Evolutionary conservation across 179 eudicot genomes (phyloP).

Genomic region (Kewa caespitosa): DNA sequence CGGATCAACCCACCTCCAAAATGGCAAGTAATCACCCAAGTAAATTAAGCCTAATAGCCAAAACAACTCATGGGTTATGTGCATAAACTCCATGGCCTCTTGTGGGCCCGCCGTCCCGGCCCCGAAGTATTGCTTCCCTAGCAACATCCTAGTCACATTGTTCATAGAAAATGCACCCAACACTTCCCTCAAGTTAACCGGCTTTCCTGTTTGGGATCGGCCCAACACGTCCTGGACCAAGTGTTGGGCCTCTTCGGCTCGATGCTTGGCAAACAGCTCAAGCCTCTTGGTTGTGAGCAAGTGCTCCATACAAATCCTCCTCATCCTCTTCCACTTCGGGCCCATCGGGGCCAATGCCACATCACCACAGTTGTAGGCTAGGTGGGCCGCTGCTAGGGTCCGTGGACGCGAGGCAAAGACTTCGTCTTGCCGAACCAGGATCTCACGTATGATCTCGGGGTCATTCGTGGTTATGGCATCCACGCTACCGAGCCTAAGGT

Average conservation of each 20-base stretch:
- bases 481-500: conserved; percentile 71
- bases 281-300: conserved; percentile 77
- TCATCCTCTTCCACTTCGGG: conserved; percentile 91
- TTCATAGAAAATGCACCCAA: conserved; percentile 94
- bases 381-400: conserved; percentile 75
- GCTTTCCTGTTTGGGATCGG: conserved; percentile 35
- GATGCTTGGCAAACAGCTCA: conserved; percentile 58
- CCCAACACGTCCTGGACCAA: conserved; percentile 64
- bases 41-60: conserved; percentile 86
- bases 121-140: conserved; percentile 93
- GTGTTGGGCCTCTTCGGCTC: conserved; percentile 82
- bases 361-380: conserved; percentile 80
- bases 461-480: conserved; percentile 92
- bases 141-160: conserved; percentile 90
- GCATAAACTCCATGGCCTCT: conserved; percentile 90
- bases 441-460: conserved; percentile 75
- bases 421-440: conserved; percentile 75
- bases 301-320: conserved; percentile 94
- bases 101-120: conserved; percentile 61
- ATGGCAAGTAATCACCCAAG: conserved; percentile 84
- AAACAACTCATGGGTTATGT: conserved; percentile 88
- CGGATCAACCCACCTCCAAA: conserved; percentile 97
- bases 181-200: conserved; percentile 71
- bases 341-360: conserved; percentile 94
- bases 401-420: conserved; percentile 84